Percentiles rank a stretch among this genome's conserved stretches.
Evolutionary conservation across 805 yeast species (phyloP).

Genomic region (Cyberlindnera bimundalis): DNA sequence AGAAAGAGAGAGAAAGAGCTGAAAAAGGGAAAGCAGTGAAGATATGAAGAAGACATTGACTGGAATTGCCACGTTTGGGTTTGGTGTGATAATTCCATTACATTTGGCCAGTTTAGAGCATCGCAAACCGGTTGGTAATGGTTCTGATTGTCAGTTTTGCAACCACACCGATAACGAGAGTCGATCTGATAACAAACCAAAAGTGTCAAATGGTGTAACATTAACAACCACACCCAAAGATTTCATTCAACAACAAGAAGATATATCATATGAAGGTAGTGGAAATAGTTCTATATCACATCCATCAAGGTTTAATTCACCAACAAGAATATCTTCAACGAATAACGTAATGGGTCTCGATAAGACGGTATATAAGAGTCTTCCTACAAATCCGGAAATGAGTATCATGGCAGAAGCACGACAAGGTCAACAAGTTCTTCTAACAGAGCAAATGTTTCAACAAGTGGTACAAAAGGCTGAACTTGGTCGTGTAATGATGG

Average conservation of each 20-base stretch:
- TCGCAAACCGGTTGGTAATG: not conserved
- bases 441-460: conserved; percentile 13
- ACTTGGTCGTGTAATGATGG: conserved; percentile 21
- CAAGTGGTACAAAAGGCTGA: conserved; percentile 22
- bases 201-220: not conserved
- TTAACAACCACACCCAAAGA: conserved; percentile 1
- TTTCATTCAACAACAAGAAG: too few relatives aligned
- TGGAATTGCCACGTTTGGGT: conserved; percentile 17
- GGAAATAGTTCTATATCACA: not conserved
- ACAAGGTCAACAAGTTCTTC: not conserved
- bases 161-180: too few relatives aligned
- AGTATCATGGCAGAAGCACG: too few relatives aligned
- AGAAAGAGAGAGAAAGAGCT: too few relatives aligned
- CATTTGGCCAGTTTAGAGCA: conserved; percentile 1
- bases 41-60: conserved; percentile 2
- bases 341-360: too few relatives aligned
- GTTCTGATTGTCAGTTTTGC: too few relatives aligned
- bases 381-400: too few relatives aligned
- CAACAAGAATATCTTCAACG: too few relatives aligned
- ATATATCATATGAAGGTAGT: too few relatives aligned
- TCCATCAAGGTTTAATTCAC: conserved; percentile 16
- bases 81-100: conserved; percentile 12
- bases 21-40: too few relatives aligned
- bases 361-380: too few relatives aligned
- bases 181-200: not conserved